These are phyloP conservation scores for Papilionanthe hybrid DNA, from an alignment of 116 monocot species.

Conservation along the genomic window DNA sequence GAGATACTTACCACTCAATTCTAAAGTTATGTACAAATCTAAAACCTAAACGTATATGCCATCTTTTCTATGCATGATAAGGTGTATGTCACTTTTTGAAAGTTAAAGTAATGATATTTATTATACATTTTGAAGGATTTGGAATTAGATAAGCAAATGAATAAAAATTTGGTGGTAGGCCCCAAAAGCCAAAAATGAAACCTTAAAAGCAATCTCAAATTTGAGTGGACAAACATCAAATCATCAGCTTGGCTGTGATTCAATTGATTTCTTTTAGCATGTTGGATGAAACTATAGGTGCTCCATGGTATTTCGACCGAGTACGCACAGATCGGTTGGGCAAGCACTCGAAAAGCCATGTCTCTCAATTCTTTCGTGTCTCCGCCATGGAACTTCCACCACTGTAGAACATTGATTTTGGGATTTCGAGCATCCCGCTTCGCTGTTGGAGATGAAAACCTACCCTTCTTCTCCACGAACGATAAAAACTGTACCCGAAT, in stretches of 20 bases:
- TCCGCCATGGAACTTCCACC: constrained; percentile 59
- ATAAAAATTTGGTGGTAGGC: background rate
- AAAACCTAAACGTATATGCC: too few relatives aligned
- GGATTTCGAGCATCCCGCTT: constrained; percentile 53
- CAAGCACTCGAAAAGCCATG: constrained; percentile 40
- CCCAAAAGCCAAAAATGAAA: constrained; percentile 2
- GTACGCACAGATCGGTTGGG: constrained; percentile 33
- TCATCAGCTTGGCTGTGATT: constrained; percentile 24
- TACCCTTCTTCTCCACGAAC: constrained; percentile 47
- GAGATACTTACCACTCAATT: too few relatives aligned
- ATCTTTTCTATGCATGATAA: too few relatives aligned
- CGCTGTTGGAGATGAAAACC: constrained; percentile 40
- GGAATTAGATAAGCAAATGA: background rate
- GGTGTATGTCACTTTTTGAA: too few relatives aligned
- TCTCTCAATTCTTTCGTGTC: constrained; percentile 55
- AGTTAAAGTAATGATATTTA: too few relatives aligned
- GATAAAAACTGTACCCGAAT: constrained; percentile 41
- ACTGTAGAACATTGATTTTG: constrained; percentile 43
- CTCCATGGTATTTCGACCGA: constrained; percentile 41
- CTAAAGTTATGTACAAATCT: too few relatives aligned
- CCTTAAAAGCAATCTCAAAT: constrained; percentile 48
- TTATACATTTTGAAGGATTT: too few relatives aligned
- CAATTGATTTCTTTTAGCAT: constrained; percentile 21
- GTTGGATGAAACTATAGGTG: constrained; percentile 24
- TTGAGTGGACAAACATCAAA: constrained; percentile 36